Evolutionary conservation across 495 filamentous ascomycete genomes (phyloP), one percentile per base, ranked within the genome.

Genomic region (Penicillium angulare): DNA sequence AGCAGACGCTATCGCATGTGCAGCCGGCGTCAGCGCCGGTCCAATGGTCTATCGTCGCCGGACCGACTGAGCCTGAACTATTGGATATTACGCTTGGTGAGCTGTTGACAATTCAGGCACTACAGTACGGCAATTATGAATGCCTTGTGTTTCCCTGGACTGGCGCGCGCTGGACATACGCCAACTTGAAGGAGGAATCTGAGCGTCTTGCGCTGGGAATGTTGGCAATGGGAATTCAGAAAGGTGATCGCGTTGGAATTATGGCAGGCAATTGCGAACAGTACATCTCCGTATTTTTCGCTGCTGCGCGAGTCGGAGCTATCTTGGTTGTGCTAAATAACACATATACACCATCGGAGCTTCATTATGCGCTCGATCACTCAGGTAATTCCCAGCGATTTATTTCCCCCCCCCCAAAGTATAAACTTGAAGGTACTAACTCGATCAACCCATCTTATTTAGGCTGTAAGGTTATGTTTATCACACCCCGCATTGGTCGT

Each of bases 261-360:
- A 85, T 87, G 81, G 81, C 83, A 2, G 85, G 85, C 3, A 87
- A 88, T 60, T 87, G 83, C 60, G 83, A 85, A 56, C 80, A 84
- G 63, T 88, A 86, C 56, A 82, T 83, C 26, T 75, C 81, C 0
- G 72, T 87, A 15, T 85, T 88, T 69, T 88, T 88, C 50, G 84
- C 83, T 1, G 81, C 82, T 23, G 77, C 80, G 2, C 71, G 79
- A 13, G 79, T 88, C n/a, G 84, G 84, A 13, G 83, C 80, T 23
- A 81, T 85, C 17, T 63, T 86, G 36, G 84, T 88, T 5, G 85
- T 86, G 23, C 67, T 87, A 55, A 87, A 88, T 67, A 86, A 86
- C 67, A 88, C 83, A 0, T 87, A 88, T 57, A 88, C 84, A 20
- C 74, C 80, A 0, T 76, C 73, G 12, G 85, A 88, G 61, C 74